Evolutionary conservation across 257 asterid species (phyloP).

Genomic region (Catharanthus roseus): DNA sequence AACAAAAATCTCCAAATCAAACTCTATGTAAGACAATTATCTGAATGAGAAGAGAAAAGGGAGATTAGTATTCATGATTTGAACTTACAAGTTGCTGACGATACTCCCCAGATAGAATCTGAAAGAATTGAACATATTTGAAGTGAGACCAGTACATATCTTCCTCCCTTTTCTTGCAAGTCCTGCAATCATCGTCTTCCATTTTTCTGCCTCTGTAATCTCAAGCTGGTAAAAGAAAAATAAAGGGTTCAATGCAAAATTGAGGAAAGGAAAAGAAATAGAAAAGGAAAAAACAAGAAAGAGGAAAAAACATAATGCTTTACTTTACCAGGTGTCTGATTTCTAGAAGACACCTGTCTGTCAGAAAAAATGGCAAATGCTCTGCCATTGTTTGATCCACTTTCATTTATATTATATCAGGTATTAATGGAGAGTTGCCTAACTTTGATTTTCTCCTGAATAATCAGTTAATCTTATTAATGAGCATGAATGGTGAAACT

Average conservation of each 20-base stretch:
- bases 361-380: background rate
- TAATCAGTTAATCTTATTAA: background rate
- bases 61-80: background rate
- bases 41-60: background rate
- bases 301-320: background rate
- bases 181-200: slow-evolving; percentile 25
- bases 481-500: too few relatives aligned
- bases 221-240: background rate
- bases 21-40: too few relatives aligned
- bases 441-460: background rate
- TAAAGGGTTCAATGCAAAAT: background rate
- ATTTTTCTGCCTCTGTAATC: slow-evolving; percentile 6
- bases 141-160: slow-evolving; percentile 31
- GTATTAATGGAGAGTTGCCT: background rate
- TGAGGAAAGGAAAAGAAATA: background rate
- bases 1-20: too few relatives aligned
- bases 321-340: background rate
- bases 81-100: slow-evolving; percentile 32
- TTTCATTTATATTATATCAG: background rate
- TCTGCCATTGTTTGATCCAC: background rate
- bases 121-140: slow-evolving; percentile 32
- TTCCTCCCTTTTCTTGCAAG: slow-evolving; percentile 33
- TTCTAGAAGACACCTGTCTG: background rate
- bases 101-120: slow-evolving; percentile 27
- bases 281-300: background rate